Evolutionary conservation across 331 rosid species (phyloP), one percentile per base, ranked within the genome.

Genomic region (Rosa hybrid): DNA sequence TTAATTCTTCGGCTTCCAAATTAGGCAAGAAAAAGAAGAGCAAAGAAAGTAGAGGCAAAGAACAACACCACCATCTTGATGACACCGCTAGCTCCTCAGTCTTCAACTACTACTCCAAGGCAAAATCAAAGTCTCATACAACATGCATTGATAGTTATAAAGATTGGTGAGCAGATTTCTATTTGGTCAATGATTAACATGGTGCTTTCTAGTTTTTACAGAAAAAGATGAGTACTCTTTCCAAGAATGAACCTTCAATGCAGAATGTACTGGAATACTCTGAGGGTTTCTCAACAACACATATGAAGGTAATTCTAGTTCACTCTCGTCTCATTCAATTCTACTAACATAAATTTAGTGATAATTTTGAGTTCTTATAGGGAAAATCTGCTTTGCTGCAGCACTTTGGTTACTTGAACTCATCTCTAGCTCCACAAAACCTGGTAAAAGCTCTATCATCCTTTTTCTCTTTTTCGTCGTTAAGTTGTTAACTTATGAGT

Each of bases 11-110:
- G 53, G 85, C 83, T 81, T 63, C 85, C 39, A 51, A 78, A 72
- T 79, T 60, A 46, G 68, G 80, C 56, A 84, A 79, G 21, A 65
- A 80, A 62, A 85, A 85, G 80, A 88, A 86, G 80, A 76, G 83
- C 76, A 92, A 84, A 81, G 94, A 83, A 67, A 75, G 68, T 82
- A 41, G 27, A 18, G 81, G 81, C 75, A 82, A 78, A 80, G 84
- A 60, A 68, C 87, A 86, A 23, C 88, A 85, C 1, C 88, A 83
- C 3, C 68, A 74, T 72, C 96, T 94, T 78, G 97, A 90, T 81
- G 98, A 92, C 83, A 94, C 98, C 81, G 98, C 98, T 7, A 94
- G 96, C 87, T 94, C 98, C 87, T 90, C 91, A 74, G 85, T 82
- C 77, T 81, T 81, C 76, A 82, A 82, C 78, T 77, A 49, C 72